Base-by-base conservation (phyloP, 768 basidiomycete genomes). In the Lyophyllum shimeji region DNA sequence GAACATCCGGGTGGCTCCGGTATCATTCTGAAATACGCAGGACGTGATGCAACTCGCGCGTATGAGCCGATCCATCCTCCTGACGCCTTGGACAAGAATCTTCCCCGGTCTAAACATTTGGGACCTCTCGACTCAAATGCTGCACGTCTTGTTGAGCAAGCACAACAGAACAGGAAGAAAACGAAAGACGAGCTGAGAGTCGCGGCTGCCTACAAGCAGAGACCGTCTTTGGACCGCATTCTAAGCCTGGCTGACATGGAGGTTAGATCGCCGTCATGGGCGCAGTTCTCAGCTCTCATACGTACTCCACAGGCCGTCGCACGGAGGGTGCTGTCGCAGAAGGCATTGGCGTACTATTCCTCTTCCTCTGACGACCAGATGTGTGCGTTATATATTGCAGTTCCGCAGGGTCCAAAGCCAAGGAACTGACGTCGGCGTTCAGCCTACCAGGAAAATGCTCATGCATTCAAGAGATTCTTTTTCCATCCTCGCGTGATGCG, bases 331-430 rank as follows among this genome's bases (percentile, higher is more conserved):
- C 78, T 98, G 54, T 83, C 85, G 3, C 77, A 84, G 65, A 89
- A 85, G 60, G 92, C 92, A 0, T 77, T 84, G 65, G 85, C 92
- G 2, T 95, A 94, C 70, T 95, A 95, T 70, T 82, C 84, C 6
- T 94, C 93, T 21, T 89, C 91, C 9, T 78, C 92, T 0, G 95
- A 97, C 65, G 93, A 95, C 64, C 86, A 89, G 65, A 81, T 87
- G 60, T 76, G 93, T 93, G 69, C 52, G 84, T 74, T 12, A n/a
- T 20, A 24, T 43, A 4, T 37, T 54, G 33, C 13, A 8, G 17
- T 5, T 11, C 25, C 37, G 39, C 8, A 55, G 18, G 39, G 33
- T 39, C 43, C 23, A 12, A 46, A 34, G 62, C 59, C 52, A 25
- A 3, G 24, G 63, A 51, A 62, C 42, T 67, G 55, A 62, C 29